A percentile compares a stretch with the other conserved stretches of the same genome.
Evolutionary conservation across 2,329 filamentous ascomycete species (phyloP).

Genomic region (Aspergillus sp.): DNA sequence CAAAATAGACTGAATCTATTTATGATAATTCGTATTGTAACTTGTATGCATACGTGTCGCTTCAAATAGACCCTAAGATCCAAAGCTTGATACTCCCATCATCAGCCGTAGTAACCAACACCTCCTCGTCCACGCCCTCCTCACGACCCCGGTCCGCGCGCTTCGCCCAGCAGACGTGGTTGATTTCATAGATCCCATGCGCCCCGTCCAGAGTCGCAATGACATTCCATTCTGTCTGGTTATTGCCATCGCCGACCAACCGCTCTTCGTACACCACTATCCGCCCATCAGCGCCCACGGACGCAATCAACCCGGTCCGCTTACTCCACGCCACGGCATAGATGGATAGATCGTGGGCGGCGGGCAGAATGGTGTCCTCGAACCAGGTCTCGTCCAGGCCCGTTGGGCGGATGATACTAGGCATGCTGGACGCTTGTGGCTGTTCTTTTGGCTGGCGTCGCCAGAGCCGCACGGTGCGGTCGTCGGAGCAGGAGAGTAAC

Average conservation of each 20-base stretch:
- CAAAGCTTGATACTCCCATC: slow-evolving; percentile 83
- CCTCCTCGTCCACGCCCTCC: slow-evolving; percentile 58
- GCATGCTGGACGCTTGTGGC: slow-evolving; percentile 54
- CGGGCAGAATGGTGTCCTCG: slow-evolving; percentile 66
- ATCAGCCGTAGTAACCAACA: slow-evolving; percentile 84
- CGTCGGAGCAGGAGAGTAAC: slow-evolving; percentile 77
- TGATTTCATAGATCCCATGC: slow-evolving; percentile 90
- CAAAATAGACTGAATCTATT: too few relatives aligned
- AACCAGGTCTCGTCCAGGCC: slow-evolving; percentile 74
- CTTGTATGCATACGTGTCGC: too few relatives aligned
- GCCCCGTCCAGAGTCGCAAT: slow-evolving; percentile 62
- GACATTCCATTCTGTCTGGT: slow-evolving; percentile 52
- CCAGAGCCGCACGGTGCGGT: slow-evolving; percentile 74
- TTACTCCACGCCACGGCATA: slow-evolving; percentile 82
- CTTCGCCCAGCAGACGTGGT: slow-evolving; percentile 81
- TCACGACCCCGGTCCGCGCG: slow-evolving; percentile 58
- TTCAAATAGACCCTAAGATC: slow-evolving; percentile 41
- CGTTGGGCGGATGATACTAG: slow-evolving; percentile 76
- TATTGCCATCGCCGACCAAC: slow-evolving; percentile 17
- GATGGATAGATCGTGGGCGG: slow-evolving; percentile 67
- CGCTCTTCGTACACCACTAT: slow-evolving; percentile 70
- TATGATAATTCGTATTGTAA: too few relatives aligned
- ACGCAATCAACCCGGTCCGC: slow-evolving; percentile 69
- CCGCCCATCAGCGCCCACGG: slow-evolving; percentile 76
- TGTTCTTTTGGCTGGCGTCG: slow-evolving; percentile 47